Percentiles rank a stretch among this genome's conserved stretches.
These are phyloP conservation scores for Yamadazyma buinensis DNA, from an alignment of 1,139 yeast species.

Conservation along the genomic window DNA sequence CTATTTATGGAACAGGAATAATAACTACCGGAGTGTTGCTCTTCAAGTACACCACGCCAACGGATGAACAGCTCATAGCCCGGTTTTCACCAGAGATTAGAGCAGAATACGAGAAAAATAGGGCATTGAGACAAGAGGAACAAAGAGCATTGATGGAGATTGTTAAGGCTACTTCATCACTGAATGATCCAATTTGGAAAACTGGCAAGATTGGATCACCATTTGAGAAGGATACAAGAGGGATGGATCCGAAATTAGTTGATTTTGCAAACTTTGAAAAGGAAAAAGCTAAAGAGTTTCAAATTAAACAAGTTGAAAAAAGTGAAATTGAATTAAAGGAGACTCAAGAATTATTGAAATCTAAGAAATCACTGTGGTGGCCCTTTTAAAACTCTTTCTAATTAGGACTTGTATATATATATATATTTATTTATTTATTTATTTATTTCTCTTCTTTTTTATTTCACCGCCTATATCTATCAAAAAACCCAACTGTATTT, in stretches of 20 bases:
- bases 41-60: conserved; percentile 71
- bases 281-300: conserved; percentile 41
- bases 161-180: conserved; percentile 56
- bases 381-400: too few species aligned
- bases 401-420: too few species aligned
- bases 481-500: conserved; percentile 12
- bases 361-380: conserved; percentile 30
- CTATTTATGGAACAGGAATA: conserved; percentile 54
- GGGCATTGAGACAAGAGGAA: conserved; percentile 59
- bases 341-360: conserved; percentile 25
- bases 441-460: too few species aligned
- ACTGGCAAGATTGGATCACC: conserved; percentile 70
- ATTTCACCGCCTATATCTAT: conserved; percentile 4
- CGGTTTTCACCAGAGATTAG: conserved; percentile 79
- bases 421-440: too few species aligned
- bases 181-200: conserved; percentile 77
- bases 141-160: conserved; percentile 64
- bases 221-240: conserved; percentile 43
- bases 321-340: conserved; percentile 30
- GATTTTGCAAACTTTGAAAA: conserved; percentile 44
- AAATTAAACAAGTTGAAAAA: conserved; percentile 37
- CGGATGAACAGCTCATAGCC: conserved; percentile 75
- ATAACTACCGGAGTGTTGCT: conserved; percentile 65
- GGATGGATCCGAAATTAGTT: conserved; percentile 36
- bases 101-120: conserved; percentile 68